Percentiles rank a stretch among this genome's conserved stretches.
Conservation (phyloP, 192 early-diverging fungal genomes). For the Paraglomus occultum region DNA sequence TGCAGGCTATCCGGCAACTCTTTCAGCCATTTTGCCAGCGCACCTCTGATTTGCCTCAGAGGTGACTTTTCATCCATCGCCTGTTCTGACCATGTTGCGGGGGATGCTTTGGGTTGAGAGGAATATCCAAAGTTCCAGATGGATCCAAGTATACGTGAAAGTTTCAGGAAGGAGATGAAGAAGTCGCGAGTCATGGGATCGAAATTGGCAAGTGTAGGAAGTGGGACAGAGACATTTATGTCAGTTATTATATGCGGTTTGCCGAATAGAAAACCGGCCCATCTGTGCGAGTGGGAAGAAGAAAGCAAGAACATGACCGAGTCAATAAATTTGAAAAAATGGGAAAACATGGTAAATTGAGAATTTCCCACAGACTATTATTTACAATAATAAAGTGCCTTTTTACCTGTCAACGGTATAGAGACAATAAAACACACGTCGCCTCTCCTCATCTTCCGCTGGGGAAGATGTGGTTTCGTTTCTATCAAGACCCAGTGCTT, state of each 20-base stretch:
- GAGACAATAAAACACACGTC: conserved; percentile 28
- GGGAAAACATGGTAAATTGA: too few relatives aligned
- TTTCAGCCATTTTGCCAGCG: conserved; percentile 27
- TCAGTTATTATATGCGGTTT: conserved; percentile 19
- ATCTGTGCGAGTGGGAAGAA: neutral
- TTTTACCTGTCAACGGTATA: conserved; percentile 20
- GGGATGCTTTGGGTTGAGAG: conserved; percentile 18
- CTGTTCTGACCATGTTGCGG: conserved; percentile 13
- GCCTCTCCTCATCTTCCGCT: conserved; percentile 26
- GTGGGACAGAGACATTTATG: conserved; percentile 16
- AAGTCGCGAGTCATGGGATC: conserved; percentile 8
- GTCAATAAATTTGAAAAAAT: too few relatives aligned
- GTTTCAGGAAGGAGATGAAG: conserved; percentile 18
- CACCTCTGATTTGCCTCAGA: conserved; percentile 18
- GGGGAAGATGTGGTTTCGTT: neutral
- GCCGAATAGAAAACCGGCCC: conserved; percentile 7
- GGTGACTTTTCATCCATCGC: conserved; percentile 20
- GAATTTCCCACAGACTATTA: neutral
- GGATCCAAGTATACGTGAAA: conserved; percentile 24
- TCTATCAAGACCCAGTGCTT: conserved; percentile 4
- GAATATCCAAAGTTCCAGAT: conserved; percentile 33
- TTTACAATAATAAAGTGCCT: too few relatives aligned
- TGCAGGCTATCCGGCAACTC: conserved; percentile 31
- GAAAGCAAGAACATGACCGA: too few relatives aligned
- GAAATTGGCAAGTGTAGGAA: conserved; percentile 13